Evolutionary conservation across 371 early-diverging fungal genomes (phyloP).

Genomic region (Rhizopus arrhizus): DNA sequence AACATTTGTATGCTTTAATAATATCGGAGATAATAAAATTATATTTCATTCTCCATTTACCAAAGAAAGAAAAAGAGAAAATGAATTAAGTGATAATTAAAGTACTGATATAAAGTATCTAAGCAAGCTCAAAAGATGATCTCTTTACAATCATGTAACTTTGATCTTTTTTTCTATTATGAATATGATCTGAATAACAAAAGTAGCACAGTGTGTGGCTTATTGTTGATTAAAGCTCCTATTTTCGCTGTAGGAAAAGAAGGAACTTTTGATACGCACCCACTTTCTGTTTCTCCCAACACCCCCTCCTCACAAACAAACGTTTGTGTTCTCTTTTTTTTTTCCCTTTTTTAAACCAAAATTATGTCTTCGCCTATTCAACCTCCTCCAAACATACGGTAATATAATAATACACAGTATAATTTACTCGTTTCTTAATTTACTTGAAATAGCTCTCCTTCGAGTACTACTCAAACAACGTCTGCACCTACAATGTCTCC

Average conservation of each 20-base stretch:
- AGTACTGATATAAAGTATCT: no score
- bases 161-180: no score
- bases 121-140: no score
- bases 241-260: constrained; percentile 3
- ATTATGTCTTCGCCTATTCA: constrained; percentile 31
- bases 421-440: no score
- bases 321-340: constrained; percentile 2
- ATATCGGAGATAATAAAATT: no score
- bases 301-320: background rate
- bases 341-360: background rate
- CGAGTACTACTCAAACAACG: constrained; percentile 11
- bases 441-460: constrained; percentile 12
- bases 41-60: no score
- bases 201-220: background rate
- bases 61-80: no score
- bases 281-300: background rate
- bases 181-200: no score
- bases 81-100: no score
- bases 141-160: no score
- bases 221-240: background rate
- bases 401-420: constrained; percentile 5
- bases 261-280: constrained; percentile 1
- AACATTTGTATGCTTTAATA: no score
- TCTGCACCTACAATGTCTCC: constrained; percentile 18
- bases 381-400: constrained; percentile 35